phyloP scores from a whole-genome alignment of 208 protist species.

The Wallacemonas collosoma region DNA sequence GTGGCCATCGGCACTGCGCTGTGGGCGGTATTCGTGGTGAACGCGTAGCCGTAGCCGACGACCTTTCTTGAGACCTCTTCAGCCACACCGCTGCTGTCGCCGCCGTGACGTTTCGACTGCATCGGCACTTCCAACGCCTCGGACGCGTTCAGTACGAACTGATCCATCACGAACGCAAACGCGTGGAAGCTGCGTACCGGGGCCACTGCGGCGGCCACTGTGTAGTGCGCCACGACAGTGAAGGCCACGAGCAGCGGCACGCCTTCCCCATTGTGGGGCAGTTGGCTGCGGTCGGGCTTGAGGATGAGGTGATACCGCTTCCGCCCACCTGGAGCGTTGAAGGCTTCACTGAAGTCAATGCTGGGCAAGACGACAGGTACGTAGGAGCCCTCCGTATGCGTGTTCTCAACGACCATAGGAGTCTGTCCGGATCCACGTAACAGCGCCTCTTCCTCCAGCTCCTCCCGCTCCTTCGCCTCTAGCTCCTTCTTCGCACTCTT shows the following conservation, averaged over 20 bases:
- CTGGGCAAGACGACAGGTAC: conserved; percentile 26
- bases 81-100: background rate
- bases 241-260: conserved; percentile 49
- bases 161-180: conserved; percentile 50
- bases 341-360: conserved; percentile 62
- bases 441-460: conserved; percentile 22
- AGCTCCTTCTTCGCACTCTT: conserved; percentile 23
- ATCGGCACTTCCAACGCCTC: conserved; percentile 22
- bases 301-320: conserved; percentile 48
- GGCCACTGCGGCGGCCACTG: conserved; percentile 14
- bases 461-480: conserved; percentile 14
- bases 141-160: conserved; percentile 56
- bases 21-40: conserved; percentile 50
- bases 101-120: background rate
- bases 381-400: conserved; percentile 34
- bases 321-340: conserved; percentile 52
- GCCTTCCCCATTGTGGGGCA: conserved; percentile 28
- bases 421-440: background rate
- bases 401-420: background rate
- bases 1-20: conserved; percentile 16
- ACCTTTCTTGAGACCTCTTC: conserved; percentile 21
- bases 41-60: conserved; percentile 54
- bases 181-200: conserved; percentile 48
- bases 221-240: conserved; percentile 49
- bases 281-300: conserved; percentile 30